Evolutionary conservation across 306 rosid species (phyloP).

Genomic region (Aeschynomene evenia): DNA sequence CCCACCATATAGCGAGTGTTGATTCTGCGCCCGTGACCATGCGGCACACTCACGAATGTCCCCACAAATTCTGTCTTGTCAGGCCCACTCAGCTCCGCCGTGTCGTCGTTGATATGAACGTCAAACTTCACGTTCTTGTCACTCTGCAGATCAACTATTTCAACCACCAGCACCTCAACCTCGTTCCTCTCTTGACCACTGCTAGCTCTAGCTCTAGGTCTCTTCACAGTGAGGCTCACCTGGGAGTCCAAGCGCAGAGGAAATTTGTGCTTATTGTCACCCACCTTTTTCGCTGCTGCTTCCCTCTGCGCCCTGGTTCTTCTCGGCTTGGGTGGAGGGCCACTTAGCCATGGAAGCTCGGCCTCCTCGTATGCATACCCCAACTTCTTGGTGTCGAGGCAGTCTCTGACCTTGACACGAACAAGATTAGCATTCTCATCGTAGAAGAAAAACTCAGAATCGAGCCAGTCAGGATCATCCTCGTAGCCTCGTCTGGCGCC

Average conservation of each 20-base stretch:
- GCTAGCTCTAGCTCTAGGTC: slow-evolving; percentile 48
- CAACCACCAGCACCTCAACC: slow-evolving; percentile 55
- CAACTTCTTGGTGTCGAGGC: slow-evolving; percentile 46
- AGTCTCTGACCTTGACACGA: slow-evolving; percentile 56
- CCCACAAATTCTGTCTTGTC: slow-evolving; percentile 62
- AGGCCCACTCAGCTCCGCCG: slow-evolving; percentile 37
- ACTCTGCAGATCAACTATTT: slow-evolving; percentile 51
- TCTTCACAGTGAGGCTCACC: slow-evolving; percentile 40
- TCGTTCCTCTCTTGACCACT: slow-evolving; percentile 40
- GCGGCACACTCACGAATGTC: slow-evolving; percentile 66
- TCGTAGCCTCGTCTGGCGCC: slow-evolving; percentile 30
- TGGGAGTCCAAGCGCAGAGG: slow-evolving; percentile 46
- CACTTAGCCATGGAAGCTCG: slow-evolving; percentile 28
- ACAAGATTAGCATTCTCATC: slow-evolving; percentile 57
- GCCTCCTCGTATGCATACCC: slow-evolving; percentile 64
- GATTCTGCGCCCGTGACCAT: neutral
- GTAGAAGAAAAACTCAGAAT: slow-evolving; percentile 62
- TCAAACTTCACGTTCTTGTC: slow-evolving; percentile 53
- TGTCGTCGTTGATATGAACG: slow-evolving; percentile 63
- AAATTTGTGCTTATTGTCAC: too few species aligned
- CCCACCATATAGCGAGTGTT: slow-evolving; percentile 45
- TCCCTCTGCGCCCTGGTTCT: slow-evolving; percentile 6
- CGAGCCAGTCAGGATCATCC: slow-evolving; percentile 55
- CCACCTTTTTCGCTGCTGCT: too few species aligned
- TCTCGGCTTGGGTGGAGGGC: neutral